Conservation (phyloP, 495 filamentous ascomycete species). For the Talaromyces nanjingensis region DNA sequence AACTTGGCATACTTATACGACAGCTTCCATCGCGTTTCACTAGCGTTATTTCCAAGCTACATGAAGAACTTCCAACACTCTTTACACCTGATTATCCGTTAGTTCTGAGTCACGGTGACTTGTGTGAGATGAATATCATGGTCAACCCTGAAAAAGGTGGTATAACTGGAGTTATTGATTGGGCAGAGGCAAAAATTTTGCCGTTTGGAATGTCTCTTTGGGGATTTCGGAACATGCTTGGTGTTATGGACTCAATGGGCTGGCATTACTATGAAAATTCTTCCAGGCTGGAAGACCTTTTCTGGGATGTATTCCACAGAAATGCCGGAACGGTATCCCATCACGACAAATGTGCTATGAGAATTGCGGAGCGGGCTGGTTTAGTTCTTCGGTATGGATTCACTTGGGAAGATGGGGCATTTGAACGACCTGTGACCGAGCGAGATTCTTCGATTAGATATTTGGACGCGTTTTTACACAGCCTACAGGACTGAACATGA, state of each 20-base stretch:
- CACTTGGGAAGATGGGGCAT: no score
- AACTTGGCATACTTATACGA: background rate
- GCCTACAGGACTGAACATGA: no score
- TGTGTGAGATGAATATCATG: slow-evolving; percentile 40
- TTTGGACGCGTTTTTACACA: no score
- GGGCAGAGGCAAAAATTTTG: slow-evolving; percentile 34
- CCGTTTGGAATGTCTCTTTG: slow-evolving; percentile 42
- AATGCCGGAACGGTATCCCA: slow-evolving; percentile 13
- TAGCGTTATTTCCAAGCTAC: slow-evolving; percentile 10
- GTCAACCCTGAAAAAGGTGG: slow-evolving; percentile 28
- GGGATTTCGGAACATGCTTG: slow-evolving; percentile 33
- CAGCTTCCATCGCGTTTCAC: slow-evolving; percentile 11
- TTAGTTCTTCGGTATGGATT: background rate
- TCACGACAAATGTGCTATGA: slow-evolving; percentile 12
- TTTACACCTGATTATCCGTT: slow-evolving; percentile 26
- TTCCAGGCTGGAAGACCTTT: slow-evolving; percentile 15
- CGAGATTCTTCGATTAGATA: no score
- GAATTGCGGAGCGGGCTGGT: background rate
- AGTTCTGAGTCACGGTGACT: slow-evolving; percentile 40
- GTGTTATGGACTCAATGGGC: slow-evolving; percentile 26
- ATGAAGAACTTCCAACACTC: slow-evolving; percentile 21
- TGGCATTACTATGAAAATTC: slow-evolving; percentile 28
- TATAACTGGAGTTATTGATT: slow-evolving; percentile 42
- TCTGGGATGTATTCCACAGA: slow-evolving; percentile 20
- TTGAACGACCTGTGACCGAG: no score